These are phyloP conservation scores for Vanilla planifolia DNA, from an alignment of 106 monocot genomes.

Conservation along the genomic window DNA sequence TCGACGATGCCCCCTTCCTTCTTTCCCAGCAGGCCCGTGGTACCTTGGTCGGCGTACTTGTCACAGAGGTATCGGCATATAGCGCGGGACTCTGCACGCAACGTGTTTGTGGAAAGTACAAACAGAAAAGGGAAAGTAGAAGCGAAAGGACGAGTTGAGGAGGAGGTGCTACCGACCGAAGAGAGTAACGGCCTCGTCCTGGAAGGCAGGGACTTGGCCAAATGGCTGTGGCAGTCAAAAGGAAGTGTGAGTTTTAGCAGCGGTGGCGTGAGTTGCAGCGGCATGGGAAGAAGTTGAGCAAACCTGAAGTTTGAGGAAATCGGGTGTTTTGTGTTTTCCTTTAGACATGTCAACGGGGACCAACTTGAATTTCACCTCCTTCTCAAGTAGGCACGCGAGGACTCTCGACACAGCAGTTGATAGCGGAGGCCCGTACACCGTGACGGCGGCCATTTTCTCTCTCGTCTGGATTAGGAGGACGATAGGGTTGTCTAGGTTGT, in stretches of 20 bases:
- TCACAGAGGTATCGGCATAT: slow-evolving; percentile 78
- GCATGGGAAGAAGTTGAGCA: neutral
- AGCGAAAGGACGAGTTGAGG: neutral
- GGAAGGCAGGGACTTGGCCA: slow-evolving; percentile 57
- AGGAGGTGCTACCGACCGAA: slow-evolving; percentile 39
- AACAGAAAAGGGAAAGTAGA: neutral
- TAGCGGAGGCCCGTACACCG: slow-evolving; percentile 58
- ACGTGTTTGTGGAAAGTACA: neutral
- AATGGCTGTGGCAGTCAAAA: slow-evolving; percentile 31
- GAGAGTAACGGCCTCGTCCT: slow-evolving; percentile 34
- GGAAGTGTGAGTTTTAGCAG: neutral
- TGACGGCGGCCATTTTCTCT: slow-evolving; percentile 35
- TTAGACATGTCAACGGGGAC: slow-evolving; percentile 70
- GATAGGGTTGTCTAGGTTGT: no score
- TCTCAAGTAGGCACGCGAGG: slow-evolving; percentile 78
- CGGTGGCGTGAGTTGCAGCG: neutral
- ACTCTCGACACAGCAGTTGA: slow-evolving; percentile 80
- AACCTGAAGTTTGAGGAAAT: slow-evolving; percentile 61
- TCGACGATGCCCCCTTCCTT: slow-evolving; percentile 23
- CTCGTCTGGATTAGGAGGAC: no score
- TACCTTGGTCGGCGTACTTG: slow-evolving; percentile 63
- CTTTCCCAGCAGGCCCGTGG: slow-evolving; percentile 35
- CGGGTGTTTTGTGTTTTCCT: slow-evolving; percentile 72
- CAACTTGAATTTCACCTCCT: slow-evolving; percentile 78
- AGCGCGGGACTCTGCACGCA: slow-evolving; percentile 49